These are phyloP conservation scores for Wilcoxina mikolae DNA, from an alignment of 495 filamentous ascomycete genomes.

Conservation along the genomic window DNA sequence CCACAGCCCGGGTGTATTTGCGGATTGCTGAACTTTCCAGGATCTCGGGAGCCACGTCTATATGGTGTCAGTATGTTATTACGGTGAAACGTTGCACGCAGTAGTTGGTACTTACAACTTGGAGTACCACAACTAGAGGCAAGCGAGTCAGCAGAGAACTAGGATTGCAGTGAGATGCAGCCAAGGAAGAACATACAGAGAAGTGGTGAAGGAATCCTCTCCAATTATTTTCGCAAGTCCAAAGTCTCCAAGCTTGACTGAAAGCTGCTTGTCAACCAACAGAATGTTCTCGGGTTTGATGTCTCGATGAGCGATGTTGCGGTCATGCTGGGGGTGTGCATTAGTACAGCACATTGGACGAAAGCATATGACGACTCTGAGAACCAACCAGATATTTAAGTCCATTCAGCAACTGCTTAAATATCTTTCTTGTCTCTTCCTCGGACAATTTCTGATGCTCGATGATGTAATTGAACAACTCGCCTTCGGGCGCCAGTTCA, in stretches of 20 bases:
- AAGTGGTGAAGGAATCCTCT: slow-evolving; percentile 95
- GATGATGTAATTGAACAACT: slow-evolving; percentile 89
- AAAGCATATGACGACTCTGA: background rate
- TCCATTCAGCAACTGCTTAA: slow-evolving; percentile 81
- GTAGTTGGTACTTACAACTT: slow-evolving; percentile 44
- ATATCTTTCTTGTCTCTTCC: slow-evolving; percentile 66
- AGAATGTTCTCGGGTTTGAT: slow-evolving; percentile 99
- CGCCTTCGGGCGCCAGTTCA: slow-evolving; percentile 81
- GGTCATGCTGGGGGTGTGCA: slow-evolving; percentile 61
- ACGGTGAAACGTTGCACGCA: background rate
- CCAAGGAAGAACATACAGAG: slow-evolving; percentile 42
- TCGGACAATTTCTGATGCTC: slow-evolving; percentile 77
- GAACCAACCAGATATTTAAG: slow-evolving; percentile 77
- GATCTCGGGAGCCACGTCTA: slow-evolving; percentile 92
- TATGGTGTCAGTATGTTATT: slow-evolving; percentile 13
- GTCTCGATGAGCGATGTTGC: slow-evolving; percentile 93
- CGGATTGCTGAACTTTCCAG: slow-evolving; percentile 60
- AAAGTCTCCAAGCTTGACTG: slow-evolving; percentile 91
- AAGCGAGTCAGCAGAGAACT: slow-evolving; percentile 11
- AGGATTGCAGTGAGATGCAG: slow-evolving; percentile 2
- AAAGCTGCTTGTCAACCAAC: slow-evolving; percentile 63
- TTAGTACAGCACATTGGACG: slow-evolving; percentile 30
- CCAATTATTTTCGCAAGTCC: slow-evolving; percentile 97
- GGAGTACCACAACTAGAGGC: slow-evolving; percentile 70
- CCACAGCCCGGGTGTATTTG: slow-evolving; percentile 86